These are phyloP conservation scores for Hyphodiscus sp. DNA, from an alignment of 2,329 filamentous ascomycete species.

Conservation along the genomic window DNA sequence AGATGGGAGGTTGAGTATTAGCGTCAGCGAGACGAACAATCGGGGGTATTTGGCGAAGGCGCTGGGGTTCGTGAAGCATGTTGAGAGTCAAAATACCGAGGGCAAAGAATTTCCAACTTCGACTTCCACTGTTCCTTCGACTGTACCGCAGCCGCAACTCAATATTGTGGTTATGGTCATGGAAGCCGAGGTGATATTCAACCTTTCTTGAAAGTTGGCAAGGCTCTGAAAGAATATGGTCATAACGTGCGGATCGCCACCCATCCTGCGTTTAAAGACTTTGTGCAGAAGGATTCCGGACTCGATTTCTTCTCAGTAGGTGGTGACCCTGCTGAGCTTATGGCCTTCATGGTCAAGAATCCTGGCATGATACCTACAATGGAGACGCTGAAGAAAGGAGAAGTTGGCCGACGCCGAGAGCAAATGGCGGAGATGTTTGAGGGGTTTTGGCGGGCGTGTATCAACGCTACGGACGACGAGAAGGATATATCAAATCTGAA, in stretches of 20 bases:
- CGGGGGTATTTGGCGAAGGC: conserved; percentile 69
- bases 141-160: conserved; percentile 32
- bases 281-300: conserved; percentile 64
- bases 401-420: conserved; percentile 59
- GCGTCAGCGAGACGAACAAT: conserved; percentile 62
- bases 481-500: conserved; percentile 53
- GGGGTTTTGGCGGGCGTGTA: conserved; percentile 74
- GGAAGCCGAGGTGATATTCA: conserved; percentile 75
- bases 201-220: conserved; percentile 70
- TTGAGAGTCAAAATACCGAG: conserved; percentile 23
- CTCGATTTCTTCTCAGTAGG: conserved; percentile 78
- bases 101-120: too few species aligned
- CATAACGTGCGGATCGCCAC: conserved; percentile 74
- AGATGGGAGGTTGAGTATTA: conserved; percentile 67
- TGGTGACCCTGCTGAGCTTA: conserved; percentile 72
- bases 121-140: neutral
- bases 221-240: conserved; percentile 64
- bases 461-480: conserved; percentile 66
- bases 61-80: conserved; percentile 55
- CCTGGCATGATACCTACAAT: conserved; percentile 70
- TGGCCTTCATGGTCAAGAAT: conserved; percentile 83
- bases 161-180: conserved; percentile 84
- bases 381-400: conserved; percentile 65
- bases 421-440: conserved; percentile 79
- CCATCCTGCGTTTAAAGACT: conserved; percentile 70